These are phyloP conservation scores for Cercospora sp. DNA, from an alignment of 2,329 filamentous ascomycete species.

Conservation along the genomic window DNA sequence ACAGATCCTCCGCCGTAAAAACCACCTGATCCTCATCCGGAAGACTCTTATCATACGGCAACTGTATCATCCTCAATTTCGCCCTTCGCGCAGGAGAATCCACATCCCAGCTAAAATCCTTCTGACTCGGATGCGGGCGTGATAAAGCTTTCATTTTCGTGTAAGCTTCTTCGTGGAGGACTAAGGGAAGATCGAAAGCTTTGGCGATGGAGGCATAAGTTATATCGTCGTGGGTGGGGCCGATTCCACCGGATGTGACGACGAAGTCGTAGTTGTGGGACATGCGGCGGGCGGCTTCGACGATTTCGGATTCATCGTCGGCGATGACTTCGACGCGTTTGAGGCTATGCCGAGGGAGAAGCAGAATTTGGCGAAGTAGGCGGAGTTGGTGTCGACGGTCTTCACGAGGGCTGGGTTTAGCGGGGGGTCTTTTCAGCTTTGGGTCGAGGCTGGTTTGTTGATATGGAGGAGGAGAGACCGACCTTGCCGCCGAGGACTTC, in stretches of 20 bases:
- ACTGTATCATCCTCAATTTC: conserved; percentile 84
- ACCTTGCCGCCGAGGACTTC: conserved; percentile 95
- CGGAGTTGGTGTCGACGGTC: conserved; percentile 67
- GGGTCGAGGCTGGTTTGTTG: not conserved
- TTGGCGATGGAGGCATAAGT: conserved; percentile 93
- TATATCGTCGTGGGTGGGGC: conserved; percentile 96
- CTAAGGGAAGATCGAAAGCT: conserved; percentile 75
- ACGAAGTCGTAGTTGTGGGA: conserved; percentile 89
- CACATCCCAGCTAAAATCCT: conserved; percentile 76
- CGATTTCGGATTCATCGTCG: conserved; percentile 86
- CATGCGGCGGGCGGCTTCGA: conserved; percentile 85
- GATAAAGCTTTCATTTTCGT: conserved; percentile 81
- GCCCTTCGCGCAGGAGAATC: conserved; percentile 77
- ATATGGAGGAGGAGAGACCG: conserved; percentile 31
- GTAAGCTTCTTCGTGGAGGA: conserved; percentile 74
- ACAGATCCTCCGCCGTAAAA: conserved; percentile 77
- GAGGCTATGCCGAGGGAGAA: conserved; percentile 66
- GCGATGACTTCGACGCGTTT: conserved; percentile 91
- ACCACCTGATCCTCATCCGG: conserved; percentile 68
- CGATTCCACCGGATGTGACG: conserved; percentile 92
- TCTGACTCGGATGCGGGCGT: conserved; percentile 69
- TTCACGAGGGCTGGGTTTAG: conserved; percentile 5
- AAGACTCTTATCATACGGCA: conserved; percentile 72
- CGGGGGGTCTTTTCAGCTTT: not conserved
- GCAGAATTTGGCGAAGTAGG: conserved; percentile 66